A percentile compares a stretch with the other conserved stretches of the same genome.
phyloP scores from a whole-genome alignment of 192 early-diverging fungal genomes.

The Chytriomyces confervae region DNA sequence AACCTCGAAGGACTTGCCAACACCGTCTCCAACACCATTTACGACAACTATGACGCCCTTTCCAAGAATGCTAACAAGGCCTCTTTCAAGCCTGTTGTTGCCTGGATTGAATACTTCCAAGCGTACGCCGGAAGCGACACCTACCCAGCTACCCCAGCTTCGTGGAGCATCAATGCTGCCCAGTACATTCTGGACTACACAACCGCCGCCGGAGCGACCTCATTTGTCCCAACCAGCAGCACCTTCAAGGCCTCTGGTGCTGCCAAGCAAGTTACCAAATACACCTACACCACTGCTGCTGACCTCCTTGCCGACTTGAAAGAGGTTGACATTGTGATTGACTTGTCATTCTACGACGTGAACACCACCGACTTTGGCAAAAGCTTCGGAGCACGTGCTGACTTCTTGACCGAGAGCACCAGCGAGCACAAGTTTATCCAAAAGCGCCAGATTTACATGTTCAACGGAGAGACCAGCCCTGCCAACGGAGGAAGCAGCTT shows the following conservation, averaged over 20 bases:
- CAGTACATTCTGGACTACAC: slow-evolving; percentile 61
- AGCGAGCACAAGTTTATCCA: slow-evolving; percentile 39
- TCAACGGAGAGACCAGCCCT: slow-evolving; percentile 23
- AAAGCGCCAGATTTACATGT: slow-evolving; percentile 40
- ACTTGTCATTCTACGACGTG: slow-evolving; percentile 34
- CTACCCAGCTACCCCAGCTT: slow-evolving; percentile 41
- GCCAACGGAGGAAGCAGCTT: slow-evolving; percentile 34
- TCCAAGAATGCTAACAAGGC: slow-evolving; percentile 39
- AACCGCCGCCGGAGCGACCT: slow-evolving; percentile 27
- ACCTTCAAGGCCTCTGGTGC: slow-evolving; percentile 8
- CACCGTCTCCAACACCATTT: slow-evolving; percentile 50
- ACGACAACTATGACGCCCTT: slow-evolving; percentile 65
- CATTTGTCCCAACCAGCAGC: neutral
- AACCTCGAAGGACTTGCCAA: slow-evolving; percentile 64
- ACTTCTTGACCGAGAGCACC: slow-evolving; percentile 20
- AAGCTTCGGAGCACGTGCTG: neutral
- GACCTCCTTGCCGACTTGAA: slow-evolving; percentile 38
- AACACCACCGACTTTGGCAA: slow-evolving; percentile 30
- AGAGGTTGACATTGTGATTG: slow-evolving; percentile 43
- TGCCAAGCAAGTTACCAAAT: slow-evolving; percentile 13
- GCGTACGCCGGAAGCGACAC: slow-evolving; percentile 17
- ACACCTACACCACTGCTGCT: slow-evolving; percentile 29
- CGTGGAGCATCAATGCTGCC: slow-evolving; percentile 46
- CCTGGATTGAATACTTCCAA: slow-evolving; percentile 25
- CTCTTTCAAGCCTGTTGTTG: slow-evolving; percentile 55